Percentiles rank a stretch among this genome's conserved stretches.
phyloP scores from a whole-genome alignment of 441 rosid genomes.

The Kokia cookei region DNA sequence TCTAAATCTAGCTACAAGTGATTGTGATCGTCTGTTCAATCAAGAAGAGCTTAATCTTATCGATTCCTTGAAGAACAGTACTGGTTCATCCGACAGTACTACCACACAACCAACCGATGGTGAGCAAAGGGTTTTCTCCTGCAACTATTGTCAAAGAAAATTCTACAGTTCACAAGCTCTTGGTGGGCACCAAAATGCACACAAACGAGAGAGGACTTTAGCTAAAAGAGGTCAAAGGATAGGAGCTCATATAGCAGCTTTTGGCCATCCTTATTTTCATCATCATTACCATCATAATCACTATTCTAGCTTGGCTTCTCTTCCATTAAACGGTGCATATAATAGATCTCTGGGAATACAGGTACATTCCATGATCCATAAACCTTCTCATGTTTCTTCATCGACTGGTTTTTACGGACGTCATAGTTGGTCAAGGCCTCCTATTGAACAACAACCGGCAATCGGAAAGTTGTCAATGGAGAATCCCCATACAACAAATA shows the following conservation, averaged over 20 bases:
- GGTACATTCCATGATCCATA: slow-evolving; percentile 63
- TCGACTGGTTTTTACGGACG: slow-evolving; percentile 34
- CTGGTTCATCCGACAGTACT: slow-evolving; percentile 12
- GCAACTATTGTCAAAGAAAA: slow-evolving; percentile 79
- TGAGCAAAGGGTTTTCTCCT: slow-evolving; percentile 64
- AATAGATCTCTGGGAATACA: slow-evolving; percentile 63
- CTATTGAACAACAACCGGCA: slow-evolving; percentile 54
- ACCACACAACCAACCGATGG: slow-evolving; percentile 14
- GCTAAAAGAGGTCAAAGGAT: slow-evolving; percentile 64
- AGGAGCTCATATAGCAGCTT: slow-evolving; percentile 23
- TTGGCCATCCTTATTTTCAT: slow-evolving; percentile 43
- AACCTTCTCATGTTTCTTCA: slow-evolving; percentile 32
- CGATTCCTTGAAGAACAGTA: slow-evolving; percentile 25
- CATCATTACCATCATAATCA: slow-evolving; percentile 19
- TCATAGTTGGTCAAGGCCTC: slow-evolving; percentile 43
- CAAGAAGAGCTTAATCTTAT: slow-evolving; percentile 73
- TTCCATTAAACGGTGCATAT: slow-evolving; percentile 44
- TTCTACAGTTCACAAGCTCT: slow-evolving; percentile 90
- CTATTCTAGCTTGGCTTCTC: slow-evolving; percentile 48
- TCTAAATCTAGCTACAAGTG: slow-evolving; percentile 25
- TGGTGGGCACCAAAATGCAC: slow-evolving; percentile 94
- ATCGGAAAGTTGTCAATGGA: slow-evolving; percentile 51
- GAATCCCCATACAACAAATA: slow-evolving; percentile 14
- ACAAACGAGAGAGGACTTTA: slow-evolving; percentile 71
- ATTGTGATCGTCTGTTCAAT: slow-evolving; percentile 26